Evolutionary conservation across 2,329 filamentous ascomycete genomes (phyloP), one percentile per base, ranked within the genome.

Genomic region (Claviceps digitariae): DNA sequence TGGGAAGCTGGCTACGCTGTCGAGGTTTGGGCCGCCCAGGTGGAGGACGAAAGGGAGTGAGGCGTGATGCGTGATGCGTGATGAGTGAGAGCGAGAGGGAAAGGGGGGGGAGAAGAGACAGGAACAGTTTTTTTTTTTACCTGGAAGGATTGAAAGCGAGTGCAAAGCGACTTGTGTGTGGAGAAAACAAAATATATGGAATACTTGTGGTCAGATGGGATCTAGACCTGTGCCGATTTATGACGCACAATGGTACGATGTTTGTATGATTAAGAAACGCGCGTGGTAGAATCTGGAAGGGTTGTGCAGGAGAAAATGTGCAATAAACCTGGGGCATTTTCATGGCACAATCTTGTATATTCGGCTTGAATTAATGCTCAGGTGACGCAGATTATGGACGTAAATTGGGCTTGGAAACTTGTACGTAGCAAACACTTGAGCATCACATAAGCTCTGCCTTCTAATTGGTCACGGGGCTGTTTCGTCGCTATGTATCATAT

Each of bases 1-100:
- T 55, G 76, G 76, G 55, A 76, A 75, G 61, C 68, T 84, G 34
- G 69, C 69, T 52, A 80, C 74, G 10, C 62, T 77, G 52, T 70
- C 72, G 43, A 68, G 70, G 46, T 77, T 79, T 53, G 76, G 75
- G 1, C 64, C 67, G 23, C 67, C 79, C 6, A 67, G 72, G 58
- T 82, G 78, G 78, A 66, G 66, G 63, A 69, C 66, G 25, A 57
- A 63, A 44, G 59, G 61, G 20, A 65, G 61, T 40, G 63, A 67
- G 59, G 63, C 61, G 36, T 69, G 59, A 61, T 21, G 10, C 20
- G 12, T 44, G n/a, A n/a, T n/a, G n/a, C n/a, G n/a, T n/a, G 31
- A 17, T 38, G 17, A 27, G n/a, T 4, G 52, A 49, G 43, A 46
- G 21, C 44, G 23, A n/a, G 23, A 17, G 12, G 49, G 15, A 17